phyloP scores from a whole-genome alignment of 192 early-diverging fungal species.

The Dimargaris cristalligena region DNA sequence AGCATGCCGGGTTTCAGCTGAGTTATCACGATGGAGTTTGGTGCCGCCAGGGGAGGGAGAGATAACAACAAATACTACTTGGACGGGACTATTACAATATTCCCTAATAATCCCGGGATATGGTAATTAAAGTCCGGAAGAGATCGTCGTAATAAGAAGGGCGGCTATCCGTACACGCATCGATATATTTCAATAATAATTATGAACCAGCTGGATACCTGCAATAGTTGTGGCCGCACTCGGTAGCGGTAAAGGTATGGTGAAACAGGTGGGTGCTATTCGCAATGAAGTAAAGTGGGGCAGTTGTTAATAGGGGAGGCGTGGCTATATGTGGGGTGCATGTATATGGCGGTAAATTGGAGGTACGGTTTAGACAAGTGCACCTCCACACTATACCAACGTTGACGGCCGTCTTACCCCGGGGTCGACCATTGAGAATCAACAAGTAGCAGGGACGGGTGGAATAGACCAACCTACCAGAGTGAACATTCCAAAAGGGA shows the following conservation, averaged over 20 bases:
- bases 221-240: conserved; percentile 11
- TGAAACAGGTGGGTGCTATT: not conserved
- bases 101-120: not conserved
- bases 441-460: not conserved
- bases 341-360: not conserved
- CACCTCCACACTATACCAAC: not conserved
- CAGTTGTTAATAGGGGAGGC: not conserved
- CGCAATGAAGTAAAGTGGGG: too few relatives aligned
- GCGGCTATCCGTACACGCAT: not conserved
- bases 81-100: not conserved
- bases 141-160: not conserved
- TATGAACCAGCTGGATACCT: not conserved
- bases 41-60: not conserved
- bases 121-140: not conserved
- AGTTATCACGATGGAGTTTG: not conserved
- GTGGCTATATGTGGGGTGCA: not conserved
- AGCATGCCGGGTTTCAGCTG: not conserved
- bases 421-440: too few relatives aligned
- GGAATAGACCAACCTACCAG: not conserved
- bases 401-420: not conserved
- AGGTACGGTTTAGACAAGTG: not conserved
- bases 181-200: not conserved
- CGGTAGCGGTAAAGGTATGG: not conserved
- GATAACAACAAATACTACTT: not conserved
- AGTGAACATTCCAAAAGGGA: not conserved